Evolutionary conservation across 2,329 filamentous ascomycete species (phyloP).

Genomic region (Thelonectria blattea): DNA sequence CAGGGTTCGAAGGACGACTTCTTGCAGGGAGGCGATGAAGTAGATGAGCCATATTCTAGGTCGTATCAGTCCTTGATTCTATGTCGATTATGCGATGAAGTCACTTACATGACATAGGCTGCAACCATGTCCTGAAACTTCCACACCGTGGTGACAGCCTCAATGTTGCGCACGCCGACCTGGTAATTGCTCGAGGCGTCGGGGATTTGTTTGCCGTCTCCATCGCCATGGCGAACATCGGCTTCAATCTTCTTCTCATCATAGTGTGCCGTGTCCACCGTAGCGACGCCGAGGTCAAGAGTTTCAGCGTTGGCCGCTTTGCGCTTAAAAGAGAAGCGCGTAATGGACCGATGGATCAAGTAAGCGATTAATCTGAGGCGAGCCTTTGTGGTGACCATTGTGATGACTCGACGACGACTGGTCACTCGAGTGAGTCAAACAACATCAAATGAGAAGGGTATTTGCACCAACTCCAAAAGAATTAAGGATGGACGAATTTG

Average conservation of each 20-base stretch:
- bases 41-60: slow-evolving; percentile 50
- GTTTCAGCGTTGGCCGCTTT: background rate
- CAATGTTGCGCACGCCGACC: slow-evolving; percentile 55
- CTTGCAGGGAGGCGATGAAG: slow-evolving; percentile 52
- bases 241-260: slow-evolving; percentile 27
- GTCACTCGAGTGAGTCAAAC: too few species aligned
- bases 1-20: slow-evolving; percentile 43
- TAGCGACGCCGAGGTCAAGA: background rate
- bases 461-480: too few species aligned
- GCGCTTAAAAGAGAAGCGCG: slow-evolving; percentile 18
- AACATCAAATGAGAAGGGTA: too few species aligned
- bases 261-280: background rate
- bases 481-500: too few species aligned
- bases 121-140: slow-evolving; percentile 52
- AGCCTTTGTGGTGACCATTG: too few species aligned
- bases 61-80: background rate
- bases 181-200: slow-evolving; percentile 42
- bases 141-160: slow-evolving; percentile 49
- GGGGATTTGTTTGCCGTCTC: slow-evolving; percentile 38
- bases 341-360: background rate
- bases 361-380: background rate
- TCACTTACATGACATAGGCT: slow-evolving; percentile 51
- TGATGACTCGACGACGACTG: too few species aligned
- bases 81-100: background rate
- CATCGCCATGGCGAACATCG: slow-evolving; percentile 41